Base-by-base conservation (phyloP, 805 yeast species). In the Ogataea sp. region DNA sequence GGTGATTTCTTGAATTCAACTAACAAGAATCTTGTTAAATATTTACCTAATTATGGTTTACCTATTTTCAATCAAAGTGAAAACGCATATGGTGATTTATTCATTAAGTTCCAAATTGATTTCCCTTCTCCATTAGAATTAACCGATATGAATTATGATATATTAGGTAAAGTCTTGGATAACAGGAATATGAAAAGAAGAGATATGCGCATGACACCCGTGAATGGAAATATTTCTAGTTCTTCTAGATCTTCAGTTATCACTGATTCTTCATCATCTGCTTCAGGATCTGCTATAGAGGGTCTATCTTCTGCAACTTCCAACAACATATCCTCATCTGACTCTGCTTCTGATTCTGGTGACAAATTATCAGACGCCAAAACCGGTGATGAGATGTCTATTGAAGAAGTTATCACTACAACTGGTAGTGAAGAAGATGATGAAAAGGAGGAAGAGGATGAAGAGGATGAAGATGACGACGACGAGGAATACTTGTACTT, bases 1-100 rank as follows among this genome's bases (percentile, higher is more conserved):
- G 75, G 80, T 14, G 86, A 82, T 29, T 59, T 80, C 6, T 62
- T 75, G 16, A 59, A 64, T 21, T 71, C 76, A 3, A 72, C 70
- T 13, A 23, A 23, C 11, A 11, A 23, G 11, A 53, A 52, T 30
- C 43, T 51, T 14, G 49, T 53, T 15, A 77, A 75, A 45, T 53
- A 69, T 16, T 61, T 75, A 3, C 62, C 63, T 40, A 73, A 72
- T 1, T 55, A 62, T 36, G 89, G 89, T 6, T 80, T 80, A 86
- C 88, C 89, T 13, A 39, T 44, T 33, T 29, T 29, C 44, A 6
- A 48, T 54, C 37, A 23, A 41, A 41, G 15, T 20, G 45, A 21
- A 6, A 29, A 35, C n/a, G 31, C 10, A 3, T 53, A 37, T 42
- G 88, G 89, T 41, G 68, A 80, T 59, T 61, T 82, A 49, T 67